Evolutionary conservation across 1,284 basidiomycete species (phyloP).

Genomic region (Earliella scabrosa): DNA sequence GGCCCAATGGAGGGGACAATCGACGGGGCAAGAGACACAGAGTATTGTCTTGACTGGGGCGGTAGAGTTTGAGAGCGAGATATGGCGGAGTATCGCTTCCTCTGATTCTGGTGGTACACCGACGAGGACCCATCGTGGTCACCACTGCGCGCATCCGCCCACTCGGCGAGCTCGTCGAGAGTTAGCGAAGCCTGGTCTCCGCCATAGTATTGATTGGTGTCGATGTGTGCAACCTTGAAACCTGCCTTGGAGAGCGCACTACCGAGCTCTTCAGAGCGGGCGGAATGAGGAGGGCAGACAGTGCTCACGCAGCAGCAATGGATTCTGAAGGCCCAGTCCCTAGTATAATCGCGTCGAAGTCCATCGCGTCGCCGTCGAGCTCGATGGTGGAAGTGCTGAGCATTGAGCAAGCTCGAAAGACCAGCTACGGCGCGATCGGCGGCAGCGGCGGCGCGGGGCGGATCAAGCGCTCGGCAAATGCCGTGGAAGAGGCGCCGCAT

Average conservation of each 20-base stretch:
- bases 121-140: conserved; percentile 19
- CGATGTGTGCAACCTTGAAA: conserved; percentile 86
- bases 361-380: conserved; percentile 23
- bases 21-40: conserved; percentile 83
- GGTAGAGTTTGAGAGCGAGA: conserved; percentile 48
- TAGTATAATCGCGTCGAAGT: conserved; percentile 83
- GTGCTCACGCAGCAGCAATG: conserved; percentile 85
- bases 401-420: too few species aligned
- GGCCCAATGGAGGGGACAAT: conserved; percentile 83
- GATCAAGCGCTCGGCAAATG: background rate
- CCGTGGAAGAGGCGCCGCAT: background rate
- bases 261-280: conserved; percentile 30
- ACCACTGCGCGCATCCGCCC: conserved; percentile 52
- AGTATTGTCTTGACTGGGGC: conserved; percentile 75
- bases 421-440: background rate
- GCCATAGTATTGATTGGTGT: conserved; percentile 87
- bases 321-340: conserved; percentile 90
- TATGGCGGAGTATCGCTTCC: conserved; percentile 44
- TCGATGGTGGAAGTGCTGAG: conserved; percentile 8
- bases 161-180: conserved; percentile 78
- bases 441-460: background rate
- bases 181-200: conserved; percentile 82
- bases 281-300: conserved; percentile 7
- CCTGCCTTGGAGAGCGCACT: conserved; percentile 90
- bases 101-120: conserved; percentile 31